Evolutionary conservation across 2,329 filamentous ascomycete genomes (phyloP), one percentile per base, ranked within the genome.

Genomic region (Plectosphaerella sp.): DNA sequence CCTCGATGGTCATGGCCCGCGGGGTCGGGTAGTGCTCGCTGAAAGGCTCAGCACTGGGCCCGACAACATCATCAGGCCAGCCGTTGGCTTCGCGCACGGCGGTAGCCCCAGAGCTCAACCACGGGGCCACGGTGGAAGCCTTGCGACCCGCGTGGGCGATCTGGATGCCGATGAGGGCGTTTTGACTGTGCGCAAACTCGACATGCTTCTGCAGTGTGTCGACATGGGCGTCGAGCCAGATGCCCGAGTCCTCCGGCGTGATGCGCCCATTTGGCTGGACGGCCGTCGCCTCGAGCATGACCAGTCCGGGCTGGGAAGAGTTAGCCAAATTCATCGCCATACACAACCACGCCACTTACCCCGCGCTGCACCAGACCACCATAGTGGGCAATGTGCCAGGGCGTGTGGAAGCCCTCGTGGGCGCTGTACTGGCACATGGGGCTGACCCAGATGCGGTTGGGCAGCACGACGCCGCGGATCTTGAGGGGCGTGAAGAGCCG

Each of bases 121-220:
- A 91, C 0, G 79, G 79, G 0, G 80, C 74, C 7, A 80, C 64
- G 2, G 71, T 78, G 60, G 72, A 76, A 1, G 78, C 80, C 65
- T 86, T 86, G 49, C 83, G 74, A 3, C 90, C 89, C 0, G 88
- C 89, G 62, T 95, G 89, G 1, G 71, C 86, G 3, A 94, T 75
- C 69, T 95, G 88, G 50, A 92, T 83, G 28, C 78, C 87, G 50
- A 91, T 83, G 45, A 84, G 79, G 62, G 87, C 84, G 61, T 72
- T 76, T 52, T 80, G 76, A 20, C 67, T 64, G 59, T 79, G 77
- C 1, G 75, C 69, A 51, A 88, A 88, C 33, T 87, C 83, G 5
- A 83, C 75, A 14, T 84, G 73, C 16, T 72, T 70, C 54, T 71
- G 73, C 51, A 87, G 65, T 0, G 76, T 75, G 56, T 76, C 83